Evolutionary conservation across 495 filamentous ascomycete species (phyloP).

Genomic region (Xylaria acuta): DNA sequence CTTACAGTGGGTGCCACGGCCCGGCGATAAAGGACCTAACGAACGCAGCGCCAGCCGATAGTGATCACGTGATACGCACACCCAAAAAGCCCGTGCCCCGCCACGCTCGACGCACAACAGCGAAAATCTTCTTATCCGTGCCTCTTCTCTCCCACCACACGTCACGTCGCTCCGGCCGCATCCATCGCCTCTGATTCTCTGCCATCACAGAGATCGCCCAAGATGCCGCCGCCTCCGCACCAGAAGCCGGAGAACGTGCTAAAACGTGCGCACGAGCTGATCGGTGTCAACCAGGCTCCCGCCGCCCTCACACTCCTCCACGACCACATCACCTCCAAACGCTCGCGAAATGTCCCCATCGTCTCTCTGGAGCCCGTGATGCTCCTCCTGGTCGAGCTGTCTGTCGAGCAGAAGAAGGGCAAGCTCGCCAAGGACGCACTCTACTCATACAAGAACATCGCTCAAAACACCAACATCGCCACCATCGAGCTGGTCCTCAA

Average conservation of each 20-base stretch:
- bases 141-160: constrained; percentile 31
- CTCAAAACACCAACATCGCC: constrained; percentile 96
- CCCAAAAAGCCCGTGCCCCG: constrained; percentile 38
- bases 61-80: constrained; percentile 33
- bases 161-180: constrained; percentile 35
- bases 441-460: constrained; percentile 99
- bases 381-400: constrained; percentile 95
- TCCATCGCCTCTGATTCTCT: constrained; percentile 36
- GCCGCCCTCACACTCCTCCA: constrained; percentile 94
- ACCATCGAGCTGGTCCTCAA: constrained; percentile 98
- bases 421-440: constrained; percentile 98
- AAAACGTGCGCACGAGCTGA: constrained; percentile 97
- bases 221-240: constrained; percentile 90
- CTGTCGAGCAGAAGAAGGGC: constrained; percentile 94
- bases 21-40: constrained; percentile 16
- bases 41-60: neutral
- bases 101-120: constrained; percentile 42
- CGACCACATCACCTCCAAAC: constrained; percentile 98
- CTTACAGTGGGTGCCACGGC: neutral
- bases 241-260: constrained; percentile 99
- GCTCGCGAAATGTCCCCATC: constrained; percentile 97
- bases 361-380: constrained; percentile 96
- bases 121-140: constrained; percentile 37
- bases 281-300: constrained; percentile 90
- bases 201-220: constrained; percentile 43